Evolutionary conservation across 208 protist genomes (phyloP).

Genomic region (Acanthamoeba royreba): DNA sequence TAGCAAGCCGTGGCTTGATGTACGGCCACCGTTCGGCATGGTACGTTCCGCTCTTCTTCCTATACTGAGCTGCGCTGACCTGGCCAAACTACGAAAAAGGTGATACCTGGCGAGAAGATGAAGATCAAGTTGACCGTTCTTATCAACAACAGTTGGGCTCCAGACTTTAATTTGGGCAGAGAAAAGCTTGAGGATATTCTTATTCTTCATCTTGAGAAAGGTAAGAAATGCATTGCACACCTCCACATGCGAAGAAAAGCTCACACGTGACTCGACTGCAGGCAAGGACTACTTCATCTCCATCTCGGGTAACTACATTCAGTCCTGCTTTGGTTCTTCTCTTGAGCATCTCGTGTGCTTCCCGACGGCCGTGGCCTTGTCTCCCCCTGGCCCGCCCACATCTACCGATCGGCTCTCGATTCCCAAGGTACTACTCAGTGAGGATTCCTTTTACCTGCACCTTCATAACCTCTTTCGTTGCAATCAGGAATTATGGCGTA

Average conservation of each 20-base stretch:
- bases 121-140: conserved; percentile 60
- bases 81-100: not conserved
- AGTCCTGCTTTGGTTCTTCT: conserved; percentile 66
- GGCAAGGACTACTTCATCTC: conserved; percentile 61
- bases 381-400: not conserved
- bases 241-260: not conserved
- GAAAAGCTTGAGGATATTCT: conserved; percentile 76
- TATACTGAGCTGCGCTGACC: not conserved
- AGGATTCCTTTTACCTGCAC: not conserved
- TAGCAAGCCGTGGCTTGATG: conserved; percentile 70
- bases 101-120: conserved; percentile 58
- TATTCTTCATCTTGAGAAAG: conserved; percentile 76
- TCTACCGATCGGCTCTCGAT: conserved; percentile 34
- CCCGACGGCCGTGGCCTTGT: conserved; percentile 31
- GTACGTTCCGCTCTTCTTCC: not conserved
- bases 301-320: conserved; percentile 58
- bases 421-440: not conserved
- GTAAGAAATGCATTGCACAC: not conserved
- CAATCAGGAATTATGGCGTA: conserved; percentile 72
- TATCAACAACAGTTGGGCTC: conserved; percentile 55
- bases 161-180: conserved; percentile 54
- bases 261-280: not conserved
- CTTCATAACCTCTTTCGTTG: not conserved
- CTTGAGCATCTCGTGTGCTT: conserved; percentile 64
- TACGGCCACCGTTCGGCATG: conserved; percentile 56